Base-by-base conservation (phyloP, 768 basidiomycete genomes). In the Symmetrospora coprosmae region DNA sequence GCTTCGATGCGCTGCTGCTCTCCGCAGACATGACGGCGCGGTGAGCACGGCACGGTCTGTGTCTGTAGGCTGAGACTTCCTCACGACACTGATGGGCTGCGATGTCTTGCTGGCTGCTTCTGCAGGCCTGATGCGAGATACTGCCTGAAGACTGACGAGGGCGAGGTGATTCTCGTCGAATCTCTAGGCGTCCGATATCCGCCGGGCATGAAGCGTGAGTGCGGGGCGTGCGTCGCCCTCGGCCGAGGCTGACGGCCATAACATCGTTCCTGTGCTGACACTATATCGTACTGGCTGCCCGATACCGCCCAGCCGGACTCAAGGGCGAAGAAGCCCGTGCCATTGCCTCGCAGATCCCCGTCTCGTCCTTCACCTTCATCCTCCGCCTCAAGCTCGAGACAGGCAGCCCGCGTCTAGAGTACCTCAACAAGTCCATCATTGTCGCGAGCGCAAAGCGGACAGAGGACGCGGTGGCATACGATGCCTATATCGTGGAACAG, bases 401-500 rank as follows among this genome's bases (percentile, higher is more conserved):
- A 7, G 55, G 55, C 6, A 34, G 31, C 23, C 55, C 55, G 7
- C 55, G 55, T 31, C 23, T 58, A 28, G 55, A 39, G n/a, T 58
- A 58, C 43, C 55, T 58, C 7, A 58, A 58, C 31, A 58, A 30
- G 14, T 30, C 39, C 43, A 58, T 58, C 55, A 58, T 58, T 37
- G 55, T 58, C 8, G 55, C 41, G 14, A 45, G 41, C 5, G 55
- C 55, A 11, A 31, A 58, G 33, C 55, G 55, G 14, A 31, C 28
- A 13, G 55, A 58, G 8, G 43, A 8, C 5, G 31, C 27, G 27
- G 43, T 58, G n/a, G 31, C 28, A 27, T 58, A 58, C 43, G 55
- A 58, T 47, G 55, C 55, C 28, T 58, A 58, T 30, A 46, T 58
- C 17, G 31, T 58, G 17, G 55, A 58, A 16, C 55, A 58, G 37